These are phyloP conservation scores for Immersiella caudata DNA, from an alignment of 495 filamentous ascomycete species.

Conservation along the genomic window DNA sequence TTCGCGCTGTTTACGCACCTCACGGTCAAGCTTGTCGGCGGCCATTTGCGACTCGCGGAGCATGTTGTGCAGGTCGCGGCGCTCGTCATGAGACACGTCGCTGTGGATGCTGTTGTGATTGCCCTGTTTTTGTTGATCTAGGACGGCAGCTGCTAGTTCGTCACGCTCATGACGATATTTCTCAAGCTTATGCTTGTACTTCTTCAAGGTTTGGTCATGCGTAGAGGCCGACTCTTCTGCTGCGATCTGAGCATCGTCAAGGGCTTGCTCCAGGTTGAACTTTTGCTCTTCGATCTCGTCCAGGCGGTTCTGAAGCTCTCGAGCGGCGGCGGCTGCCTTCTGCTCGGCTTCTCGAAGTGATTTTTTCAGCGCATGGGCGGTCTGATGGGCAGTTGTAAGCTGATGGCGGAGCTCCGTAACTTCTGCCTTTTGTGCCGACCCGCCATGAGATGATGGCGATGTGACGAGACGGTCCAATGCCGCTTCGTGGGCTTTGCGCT, in stretches of 20 bases:
- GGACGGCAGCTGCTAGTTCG: conserved; percentile 34
- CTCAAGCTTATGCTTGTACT: conserved; percentile 56
- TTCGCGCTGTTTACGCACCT: conserved; percentile 42
- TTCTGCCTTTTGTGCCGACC: conserved; percentile 63
- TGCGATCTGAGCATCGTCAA: conserved; percentile 75
- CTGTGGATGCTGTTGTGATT: conserved; percentile 32
- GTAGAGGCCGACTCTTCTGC: conserved; percentile 82
- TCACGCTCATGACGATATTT: conserved; percentile 50
- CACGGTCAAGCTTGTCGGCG: conserved; percentile 48
- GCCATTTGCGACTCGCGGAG: conserved; percentile 69
- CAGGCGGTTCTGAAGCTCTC: conserved; percentile 75
- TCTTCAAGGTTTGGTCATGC: conserved; percentile 67
- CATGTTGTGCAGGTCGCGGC: conserved; percentile 68
- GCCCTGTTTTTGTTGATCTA: conserved; percentile 31
- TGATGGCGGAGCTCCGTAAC: conserved; percentile 64
- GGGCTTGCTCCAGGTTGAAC: conserved; percentile 75
- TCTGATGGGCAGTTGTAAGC: conserved; percentile 62
- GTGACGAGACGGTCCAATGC: conserved; percentile 39
- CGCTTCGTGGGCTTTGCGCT: conserved; percentile 49
- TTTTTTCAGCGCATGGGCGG: conserved; percentile 59
- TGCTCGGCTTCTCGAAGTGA: conserved; percentile 58
- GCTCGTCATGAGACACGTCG: conserved; percentile 44
- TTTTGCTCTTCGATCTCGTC: conserved; percentile 91
- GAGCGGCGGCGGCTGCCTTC: conserved; percentile 80
- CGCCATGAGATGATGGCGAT: conserved; percentile 40